phyloP scores from a whole-genome alignment of 2,329 filamentous ascomycete species.

The Grosmannia serpens region DNA sequence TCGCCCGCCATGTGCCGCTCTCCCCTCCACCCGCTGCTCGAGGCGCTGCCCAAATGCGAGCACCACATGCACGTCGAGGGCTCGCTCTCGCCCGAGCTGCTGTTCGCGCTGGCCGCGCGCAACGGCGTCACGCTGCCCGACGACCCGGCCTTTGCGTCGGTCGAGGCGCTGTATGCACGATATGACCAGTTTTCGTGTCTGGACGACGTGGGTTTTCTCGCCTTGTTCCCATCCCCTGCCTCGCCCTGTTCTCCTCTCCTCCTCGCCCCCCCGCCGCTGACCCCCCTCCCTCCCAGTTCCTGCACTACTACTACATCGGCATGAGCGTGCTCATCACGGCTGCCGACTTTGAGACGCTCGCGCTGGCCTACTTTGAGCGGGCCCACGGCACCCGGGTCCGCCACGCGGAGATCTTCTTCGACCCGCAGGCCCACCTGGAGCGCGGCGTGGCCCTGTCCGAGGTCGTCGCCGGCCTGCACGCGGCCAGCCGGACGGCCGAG shows the following conservation, averaged over 20 bases:
- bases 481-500: conserved; percentile 48
- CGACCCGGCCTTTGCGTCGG: conserved; percentile 52
- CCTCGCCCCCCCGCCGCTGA: background rate
- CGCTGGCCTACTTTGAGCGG: conserved; percentile 57
- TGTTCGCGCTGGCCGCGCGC: conserved; percentile 56
- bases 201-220: conserved; percentile 31
- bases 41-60: conserved; percentile 64
- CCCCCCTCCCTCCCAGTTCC: conserved; percentile 38
- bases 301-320: conserved; percentile 67
- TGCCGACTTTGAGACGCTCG: conserved; percentile 61
- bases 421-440: conserved; percentile 61
- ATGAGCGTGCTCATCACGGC: conserved; percentile 56
- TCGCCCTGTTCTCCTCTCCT: background rate
- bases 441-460: conserved; percentile 52
- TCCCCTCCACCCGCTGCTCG: conserved; percentile 46
- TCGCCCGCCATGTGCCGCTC: conserved; percentile 40
- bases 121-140: conserved; percentile 54
- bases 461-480: conserved; percentile 51
- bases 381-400: conserved; percentile 53
- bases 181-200: conserved; percentile 59
- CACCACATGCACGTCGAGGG: conserved; percentile 76
- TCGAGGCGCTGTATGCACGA: conserved; percentile 45
- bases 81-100: conserved; percentile 55
- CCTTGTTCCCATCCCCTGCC: background rate
- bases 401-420: conserved; percentile 72